Evolutionary conservation across 2,329 filamentous ascomycete species (phyloP), one percentile per base, ranked within the genome.

Genomic region (Cladosporium cucumerinum): DNA sequence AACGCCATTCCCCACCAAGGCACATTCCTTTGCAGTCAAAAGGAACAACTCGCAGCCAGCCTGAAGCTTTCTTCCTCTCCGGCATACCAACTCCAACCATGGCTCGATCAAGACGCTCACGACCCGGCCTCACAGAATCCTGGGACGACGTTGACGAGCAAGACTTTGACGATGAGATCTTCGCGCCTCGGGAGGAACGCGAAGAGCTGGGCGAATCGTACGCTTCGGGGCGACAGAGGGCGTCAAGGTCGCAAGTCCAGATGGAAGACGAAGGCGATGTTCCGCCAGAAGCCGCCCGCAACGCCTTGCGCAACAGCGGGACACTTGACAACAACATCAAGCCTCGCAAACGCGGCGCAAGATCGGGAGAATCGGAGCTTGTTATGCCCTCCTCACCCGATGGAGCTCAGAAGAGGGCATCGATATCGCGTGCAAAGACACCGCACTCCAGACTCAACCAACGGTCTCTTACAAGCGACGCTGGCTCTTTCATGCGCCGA

Each of bases 311-410:
- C 18, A 68, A 65, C 52, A 70, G 64, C 11, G 69, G 67, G 34
- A 67, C 64, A 14, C 14, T 55, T 14, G 34, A 21, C 5, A 58
- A 52, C 52, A 36, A 63, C 14, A 28, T 66, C 36, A 63, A 46
- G 23, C 55, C 54, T 59, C 64, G 30, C 34, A 32, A 64, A 49
- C 54, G 67, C 26, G 23, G 46, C 14, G 5, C 32, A 54, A 43
- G 61, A 63, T 16, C 49, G 55, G 7, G 23, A 48, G 32, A 57
- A 32, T 78, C 78, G 8, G 75, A 76, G 64, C 74, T 82, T 65
- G 77, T 81, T 63, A 81, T 81, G 79, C 80, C 80, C 8, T 72
- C 76, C 10, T 74, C 72, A 52, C 73, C 72, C 16, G 69, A 75
- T 30, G 68, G 67, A 16, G 63, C 57, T 39, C 36, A 48, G 49